phyloP scores from a whole-genome alignment of 2,329 filamentous ascomycete species.

The Zasmidium cellare region DNA sequence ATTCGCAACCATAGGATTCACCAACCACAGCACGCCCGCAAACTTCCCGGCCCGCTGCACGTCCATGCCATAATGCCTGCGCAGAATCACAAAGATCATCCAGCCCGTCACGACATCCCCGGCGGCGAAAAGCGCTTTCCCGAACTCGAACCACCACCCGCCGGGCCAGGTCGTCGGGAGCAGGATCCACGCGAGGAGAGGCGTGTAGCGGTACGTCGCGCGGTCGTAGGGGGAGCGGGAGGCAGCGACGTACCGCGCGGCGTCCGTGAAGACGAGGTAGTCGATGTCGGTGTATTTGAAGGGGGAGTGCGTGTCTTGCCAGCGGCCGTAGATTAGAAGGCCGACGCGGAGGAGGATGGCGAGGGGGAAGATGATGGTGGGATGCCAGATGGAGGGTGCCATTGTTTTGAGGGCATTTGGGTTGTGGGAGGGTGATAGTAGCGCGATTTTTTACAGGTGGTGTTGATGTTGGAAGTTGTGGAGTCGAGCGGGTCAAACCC shows the following conservation, averaged over 20 bases:
- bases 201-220: constrained; percentile 96
- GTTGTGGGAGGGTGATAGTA: no score
- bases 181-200: constrained; percentile 86
- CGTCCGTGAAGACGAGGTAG: constrained; percentile 97
- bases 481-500: background rate
- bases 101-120: constrained; percentile 84
- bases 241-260: constrained; percentile 72
- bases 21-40: constrained; percentile 77
- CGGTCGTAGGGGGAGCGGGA: constrained; percentile 77
- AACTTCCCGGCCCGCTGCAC: constrained; percentile 66
- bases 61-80: constrained; percentile 42
- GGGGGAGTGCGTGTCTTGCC: constrained; percentile 87
- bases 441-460: background rate
- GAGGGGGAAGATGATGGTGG: constrained; percentile 42
- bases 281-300: constrained; percentile 99
- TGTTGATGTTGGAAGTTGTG: background rate
- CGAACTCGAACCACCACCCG: constrained; percentile 71
- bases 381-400: constrained; percentile 20
- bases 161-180: constrained; percentile 73
- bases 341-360: constrained; percentile 64
- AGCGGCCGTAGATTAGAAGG: constrained; percentile 84
- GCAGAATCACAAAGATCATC: constrained; percentile 63
- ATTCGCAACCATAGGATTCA: constrained; percentile 97
- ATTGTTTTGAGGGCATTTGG: background rate
- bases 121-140: constrained; percentile 81